Base-by-base conservation (phyloP, 2,329 filamentous ascomycete genomes). In the Acarospora socialis region DNA sequence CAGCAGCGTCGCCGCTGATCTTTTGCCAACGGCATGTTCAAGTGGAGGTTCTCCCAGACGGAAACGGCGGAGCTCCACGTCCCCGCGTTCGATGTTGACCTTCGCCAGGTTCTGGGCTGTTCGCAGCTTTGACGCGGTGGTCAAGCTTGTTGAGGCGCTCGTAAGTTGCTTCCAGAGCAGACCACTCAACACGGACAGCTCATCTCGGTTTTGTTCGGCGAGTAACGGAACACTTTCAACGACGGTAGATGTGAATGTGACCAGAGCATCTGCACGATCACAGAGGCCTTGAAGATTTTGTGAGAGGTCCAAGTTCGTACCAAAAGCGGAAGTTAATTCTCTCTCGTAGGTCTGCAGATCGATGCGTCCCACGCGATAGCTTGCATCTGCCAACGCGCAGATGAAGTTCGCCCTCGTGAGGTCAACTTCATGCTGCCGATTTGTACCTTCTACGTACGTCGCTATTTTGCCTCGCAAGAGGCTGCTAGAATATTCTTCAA, bases 351-450 rank as follows among this genome's bases (percentile, higher is more conserved):
- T 65, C 22, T 57, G 48, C 13, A 65, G 45, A 24, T 68, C 61
- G 32, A 66, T 63, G 30, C 57, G 51, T 21, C 59, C 58, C 30
- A 53, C 57, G 21, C 65, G 63, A 46, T 70, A 78, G 30, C 68
- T 60, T 2, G 68, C 58, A 39, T 75, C 70, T 7, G 67, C 62
- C 27, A 75, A 49, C 4, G 66, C 63, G 28, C 63, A 61, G 10
- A 65, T 52, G 48, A 77, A 75, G 29, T 60, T 67, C 5, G 71
- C 71, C 16, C 60, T 56, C 4, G 66, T 63, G 15, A 78, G 55
- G 3, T 58, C 53, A 13, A 67, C 60, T 44, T 75, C 69, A 25
- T 65, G 54, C 24, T 60, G 53, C 37, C 59, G 52, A 39, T 57
- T 49, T 32, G 57, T 52, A 31, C 56, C 49, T 39, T 58, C 50